Evolutionary conservation across 23 red algal species (phyloP).

Genomic region (Gracilariopsis chorda): DNA sequence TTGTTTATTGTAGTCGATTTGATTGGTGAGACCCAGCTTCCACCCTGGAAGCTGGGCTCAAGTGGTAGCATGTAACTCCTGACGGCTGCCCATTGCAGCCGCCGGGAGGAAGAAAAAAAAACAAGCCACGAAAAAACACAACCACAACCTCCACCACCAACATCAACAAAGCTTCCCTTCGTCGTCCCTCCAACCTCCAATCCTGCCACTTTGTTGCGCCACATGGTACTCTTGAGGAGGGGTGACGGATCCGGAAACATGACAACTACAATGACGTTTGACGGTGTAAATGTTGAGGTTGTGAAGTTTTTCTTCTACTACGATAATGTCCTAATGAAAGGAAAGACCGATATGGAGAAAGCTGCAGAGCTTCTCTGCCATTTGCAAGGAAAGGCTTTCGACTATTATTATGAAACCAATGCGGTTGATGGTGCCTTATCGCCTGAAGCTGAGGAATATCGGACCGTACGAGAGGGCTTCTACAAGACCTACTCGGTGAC

Average conservation of each 20-base stretch:
- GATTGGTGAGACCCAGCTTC: too few species aligned
- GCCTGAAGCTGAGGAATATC: neutral
- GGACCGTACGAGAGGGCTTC: neutral
- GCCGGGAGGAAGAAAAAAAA: too few species aligned
- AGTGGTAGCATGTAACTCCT: too few species aligned
- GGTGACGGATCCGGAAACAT: neutral
- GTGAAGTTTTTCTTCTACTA: neutral
- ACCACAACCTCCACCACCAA: too few species aligned
- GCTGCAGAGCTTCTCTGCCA: neutral
- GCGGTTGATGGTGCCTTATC: neutral
- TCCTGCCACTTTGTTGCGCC: too few species aligned
- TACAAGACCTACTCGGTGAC: neutral
- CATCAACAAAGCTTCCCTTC: too few species aligned
- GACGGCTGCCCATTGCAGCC: too few species aligned
- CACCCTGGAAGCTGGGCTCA: too few species aligned
- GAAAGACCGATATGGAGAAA: neutral
- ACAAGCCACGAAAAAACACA: too few species aligned
- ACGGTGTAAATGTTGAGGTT: neutral
- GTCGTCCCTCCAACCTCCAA: too few species aligned
- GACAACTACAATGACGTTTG: neutral
- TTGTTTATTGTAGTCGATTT: too few species aligned
- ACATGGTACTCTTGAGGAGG: conserved; percentile 19
- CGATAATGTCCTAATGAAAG: neutral
- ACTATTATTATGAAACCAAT: neutral
- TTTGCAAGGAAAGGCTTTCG: neutral